A percentile compares a stretch with the other conserved stretches of the same genome.
Conservation (phyloP, 306 rosid genomes). For the Gynostemma pentaphyllum region DNA sequence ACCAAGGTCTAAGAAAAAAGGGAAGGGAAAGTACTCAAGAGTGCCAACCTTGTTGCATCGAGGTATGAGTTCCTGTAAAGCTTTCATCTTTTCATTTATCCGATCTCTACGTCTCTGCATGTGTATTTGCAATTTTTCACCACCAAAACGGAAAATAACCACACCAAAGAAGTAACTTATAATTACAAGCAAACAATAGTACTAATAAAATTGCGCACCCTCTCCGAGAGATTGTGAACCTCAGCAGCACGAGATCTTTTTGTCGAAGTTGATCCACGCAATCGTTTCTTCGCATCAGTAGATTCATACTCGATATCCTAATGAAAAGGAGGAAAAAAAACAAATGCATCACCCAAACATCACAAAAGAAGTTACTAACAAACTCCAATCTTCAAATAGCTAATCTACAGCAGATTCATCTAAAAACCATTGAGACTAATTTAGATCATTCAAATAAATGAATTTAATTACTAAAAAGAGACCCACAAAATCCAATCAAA, state of each 20-base stretch:
- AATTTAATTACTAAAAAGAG: too few species aligned
- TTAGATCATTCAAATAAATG: too few species aligned
- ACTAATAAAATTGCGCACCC: conserved; percentile 38
- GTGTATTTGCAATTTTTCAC: conserved; percentile 7
- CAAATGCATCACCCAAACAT: background rate
- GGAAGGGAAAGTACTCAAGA: background rate
- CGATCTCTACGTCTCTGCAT: conserved; percentile 87
- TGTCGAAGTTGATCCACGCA: conserved; percentile 38
- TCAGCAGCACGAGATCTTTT: conserved; percentile 79
- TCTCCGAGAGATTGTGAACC: conserved; percentile 90
- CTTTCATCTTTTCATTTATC: conserved; percentile 87
- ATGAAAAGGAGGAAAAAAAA: background rate
- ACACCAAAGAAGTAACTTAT: conserved; percentile 2
- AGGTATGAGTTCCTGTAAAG: conserved; percentile 82
- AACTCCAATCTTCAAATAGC: too few species aligned
- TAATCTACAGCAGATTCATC: too few species aligned
- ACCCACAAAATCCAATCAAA: too few species aligned
- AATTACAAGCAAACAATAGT: background rate
- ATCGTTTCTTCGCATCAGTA: conserved; percentile 36
- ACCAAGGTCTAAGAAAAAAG: background rate
- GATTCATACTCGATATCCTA: conserved; percentile 51
- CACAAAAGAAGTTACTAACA: background rate
- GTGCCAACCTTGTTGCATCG: conserved; percentile 82
- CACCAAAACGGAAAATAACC: conserved; percentile 5
- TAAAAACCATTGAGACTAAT: too few species aligned